Conservation (phyloP, 176 grass and related monocot species). For the Bolboschoenus planiculmis region DNA sequence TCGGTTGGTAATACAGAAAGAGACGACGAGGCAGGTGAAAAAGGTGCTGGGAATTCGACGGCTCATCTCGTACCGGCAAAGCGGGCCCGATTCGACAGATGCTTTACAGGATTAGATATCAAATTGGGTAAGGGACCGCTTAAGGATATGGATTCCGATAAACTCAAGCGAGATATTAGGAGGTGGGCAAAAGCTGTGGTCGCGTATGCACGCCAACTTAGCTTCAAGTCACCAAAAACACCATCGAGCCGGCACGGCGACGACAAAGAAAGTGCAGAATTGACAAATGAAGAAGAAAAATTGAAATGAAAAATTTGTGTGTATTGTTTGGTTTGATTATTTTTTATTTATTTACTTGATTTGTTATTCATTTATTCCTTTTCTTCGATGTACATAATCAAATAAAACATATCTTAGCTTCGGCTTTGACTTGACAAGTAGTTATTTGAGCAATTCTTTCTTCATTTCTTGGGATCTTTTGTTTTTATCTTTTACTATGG, state of each 20-base stretch:
- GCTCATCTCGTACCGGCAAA: background rate
- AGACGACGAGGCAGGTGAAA: background rate
- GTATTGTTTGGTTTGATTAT: background rate
- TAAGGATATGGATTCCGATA: conserved; percentile 50
- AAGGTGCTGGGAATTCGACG: background rate
- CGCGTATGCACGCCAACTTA: conserved; percentile 52
- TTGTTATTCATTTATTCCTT: conserved; percentile 1
- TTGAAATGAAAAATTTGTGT: background rate
- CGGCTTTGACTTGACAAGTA: background rate
- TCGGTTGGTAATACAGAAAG: conserved; percentile 19
- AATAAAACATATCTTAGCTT: background rate
- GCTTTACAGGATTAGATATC: conserved; percentile 56
- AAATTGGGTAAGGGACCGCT: conserved; percentile 39
- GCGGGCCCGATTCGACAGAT: conserved; percentile 23
- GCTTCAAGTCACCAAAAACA: conserved; percentile 45
- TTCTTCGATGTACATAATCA: background rate
- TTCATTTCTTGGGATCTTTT: background rate
- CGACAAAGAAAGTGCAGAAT: background rate
- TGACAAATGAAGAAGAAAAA: background rate
- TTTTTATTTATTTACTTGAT: background rate
- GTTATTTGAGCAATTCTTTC: background rate
- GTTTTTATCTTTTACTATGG: background rate
- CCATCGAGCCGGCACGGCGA: background rate
- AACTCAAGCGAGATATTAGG: conserved; percentile 54
- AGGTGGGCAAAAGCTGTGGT: conserved; percentile 68